phyloP scores from a whole-genome alignment of 208 protist genomes.

The Leishmania tropica region DNA sequence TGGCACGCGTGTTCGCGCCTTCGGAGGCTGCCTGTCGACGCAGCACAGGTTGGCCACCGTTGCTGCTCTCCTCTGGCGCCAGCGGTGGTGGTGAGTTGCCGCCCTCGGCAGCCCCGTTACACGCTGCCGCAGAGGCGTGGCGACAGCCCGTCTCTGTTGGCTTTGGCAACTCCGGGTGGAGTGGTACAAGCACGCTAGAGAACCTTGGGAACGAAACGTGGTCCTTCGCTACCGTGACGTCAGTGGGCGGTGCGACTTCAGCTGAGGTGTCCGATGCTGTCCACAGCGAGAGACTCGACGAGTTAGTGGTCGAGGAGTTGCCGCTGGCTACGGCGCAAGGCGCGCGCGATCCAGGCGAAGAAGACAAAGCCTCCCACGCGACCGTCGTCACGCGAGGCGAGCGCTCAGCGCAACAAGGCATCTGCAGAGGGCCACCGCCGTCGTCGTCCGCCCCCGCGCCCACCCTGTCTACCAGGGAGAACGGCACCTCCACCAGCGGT shows the following conservation, averaged over 20 bases:
- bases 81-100: not conserved
- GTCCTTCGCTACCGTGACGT: not conserved
- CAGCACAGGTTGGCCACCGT: not conserved
- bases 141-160: not conserved
- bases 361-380: not conserved
- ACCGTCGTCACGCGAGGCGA: not conserved
- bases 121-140: not conserved
- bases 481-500: not conserved
- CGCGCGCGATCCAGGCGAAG: not conserved
- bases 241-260: not conserved
- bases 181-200: not conserved
- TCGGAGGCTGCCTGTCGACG: not conserved
- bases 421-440: not conserved
- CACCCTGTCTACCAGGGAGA: not conserved
- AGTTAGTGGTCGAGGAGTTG: not conserved
- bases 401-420: not conserved
- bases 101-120: not conserved
- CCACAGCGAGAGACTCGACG: constrained; percentile 1
- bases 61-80: not conserved
- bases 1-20: not conserved
- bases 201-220: not conserved
- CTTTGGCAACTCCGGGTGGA: not conserved
- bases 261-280: constrained; percentile 6
- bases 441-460: not conserved
- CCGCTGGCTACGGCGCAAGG: not conserved